Percentiles rank a stretch among this genome's conserved stretches.
Conservation (phyloP, 495 filamentous ascomycete species). For the Penicillium desertorum region DNA sequence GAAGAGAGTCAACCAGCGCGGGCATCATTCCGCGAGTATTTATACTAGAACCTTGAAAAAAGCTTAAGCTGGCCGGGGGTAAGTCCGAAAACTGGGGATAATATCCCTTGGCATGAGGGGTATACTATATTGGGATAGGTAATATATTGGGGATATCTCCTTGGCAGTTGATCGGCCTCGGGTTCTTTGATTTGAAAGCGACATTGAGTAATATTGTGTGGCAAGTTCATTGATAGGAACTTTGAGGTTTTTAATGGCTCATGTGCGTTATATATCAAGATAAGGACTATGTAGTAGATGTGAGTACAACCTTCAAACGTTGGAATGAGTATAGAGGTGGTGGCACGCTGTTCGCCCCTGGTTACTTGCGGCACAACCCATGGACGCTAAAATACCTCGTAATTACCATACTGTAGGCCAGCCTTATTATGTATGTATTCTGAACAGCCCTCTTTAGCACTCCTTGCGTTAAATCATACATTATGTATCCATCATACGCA, state of each 20-base stretch:
- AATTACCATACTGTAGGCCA: background rate
- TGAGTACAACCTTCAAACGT: too few relatives aligned
- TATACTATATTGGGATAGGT: background rate
- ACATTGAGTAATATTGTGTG: background rate
- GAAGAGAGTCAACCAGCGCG: background rate
- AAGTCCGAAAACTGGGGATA: conserved; percentile 10
- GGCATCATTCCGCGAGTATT: conserved; percentile 8
- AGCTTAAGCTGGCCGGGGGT: background rate
- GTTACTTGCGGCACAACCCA: background rate
- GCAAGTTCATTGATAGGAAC: background rate
- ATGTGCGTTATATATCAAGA: background rate
- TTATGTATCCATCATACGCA: too few relatives aligned
- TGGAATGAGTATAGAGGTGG: background rate
- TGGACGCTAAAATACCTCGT: background rate
- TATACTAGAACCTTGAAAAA: conserved; percentile 4
- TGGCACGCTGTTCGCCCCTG: background rate
- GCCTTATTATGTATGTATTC: too few relatives aligned
- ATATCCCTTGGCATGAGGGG: conserved; percentile 20
- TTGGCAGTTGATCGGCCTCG: background rate
- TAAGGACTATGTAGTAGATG: background rate
- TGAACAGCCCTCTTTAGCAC: too few relatives aligned
- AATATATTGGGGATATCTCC: too few relatives aligned
- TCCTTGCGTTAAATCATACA: too few relatives aligned
- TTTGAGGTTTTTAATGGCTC: background rate
- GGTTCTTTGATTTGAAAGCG: background rate